phyloP scores from a whole-genome alignment of 2,329 filamentous ascomycete species.

The Lecanicillium sp. region DNA sequence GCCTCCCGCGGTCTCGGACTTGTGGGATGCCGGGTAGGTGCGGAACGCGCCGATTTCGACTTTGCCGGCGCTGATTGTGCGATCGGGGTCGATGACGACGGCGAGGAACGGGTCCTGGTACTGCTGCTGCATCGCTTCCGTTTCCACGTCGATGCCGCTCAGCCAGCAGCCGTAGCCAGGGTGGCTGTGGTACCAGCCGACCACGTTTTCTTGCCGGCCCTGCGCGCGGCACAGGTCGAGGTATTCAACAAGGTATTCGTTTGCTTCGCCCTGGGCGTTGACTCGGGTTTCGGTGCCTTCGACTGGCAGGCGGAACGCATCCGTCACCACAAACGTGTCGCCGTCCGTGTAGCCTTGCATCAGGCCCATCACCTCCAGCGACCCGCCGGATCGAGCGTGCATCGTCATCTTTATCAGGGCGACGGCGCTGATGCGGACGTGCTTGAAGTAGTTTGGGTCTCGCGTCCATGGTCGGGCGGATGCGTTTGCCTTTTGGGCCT shows the following conservation, averaged over 20 bases:
- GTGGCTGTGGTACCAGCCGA: slow-evolving; percentile 98
- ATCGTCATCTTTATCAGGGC: slow-evolving; percentile 98
- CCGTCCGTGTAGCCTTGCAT: slow-evolving; percentile 93
- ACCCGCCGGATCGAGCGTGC: slow-evolving; percentile 92
- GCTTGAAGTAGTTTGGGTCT: slow-evolving; percentile 83
- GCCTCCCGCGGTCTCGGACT: slow-evolving; percentile 27
- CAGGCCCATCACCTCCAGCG: slow-evolving; percentile 91
- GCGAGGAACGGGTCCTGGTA: slow-evolving; percentile 89
- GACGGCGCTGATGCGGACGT: slow-evolving; percentile 86
- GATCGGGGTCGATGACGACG: slow-evolving; percentile 92
- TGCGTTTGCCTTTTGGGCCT: slow-evolving; percentile 59
- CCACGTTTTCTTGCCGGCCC: slow-evolving; percentile 78
- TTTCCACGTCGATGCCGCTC: slow-evolving; percentile 88
- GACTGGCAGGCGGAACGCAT: slow-evolving; percentile 87
- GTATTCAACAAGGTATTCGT: slow-evolving; percentile 94
- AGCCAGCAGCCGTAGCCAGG: slow-evolving; percentile 98
- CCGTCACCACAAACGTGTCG: slow-evolving; percentile 83
- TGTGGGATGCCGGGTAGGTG: slow-evolving; percentile 74
- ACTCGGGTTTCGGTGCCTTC: slow-evolving; percentile 98
- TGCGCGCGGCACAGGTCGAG: slow-evolving; percentile 67
- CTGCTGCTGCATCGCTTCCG: slow-evolving; percentile 76
- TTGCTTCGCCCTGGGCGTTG: slow-evolving; percentile 90
- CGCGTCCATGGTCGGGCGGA: slow-evolving; percentile 64
- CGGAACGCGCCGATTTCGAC: slow-evolving; percentile 97
- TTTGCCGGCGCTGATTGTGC: slow-evolving; percentile 88